A percentile compares a stretch with the other conserved stretches of the same genome.
phyloP scores from a whole-genome alignment of 306 rosid genomes.

The Medicago arabica region DNA sequence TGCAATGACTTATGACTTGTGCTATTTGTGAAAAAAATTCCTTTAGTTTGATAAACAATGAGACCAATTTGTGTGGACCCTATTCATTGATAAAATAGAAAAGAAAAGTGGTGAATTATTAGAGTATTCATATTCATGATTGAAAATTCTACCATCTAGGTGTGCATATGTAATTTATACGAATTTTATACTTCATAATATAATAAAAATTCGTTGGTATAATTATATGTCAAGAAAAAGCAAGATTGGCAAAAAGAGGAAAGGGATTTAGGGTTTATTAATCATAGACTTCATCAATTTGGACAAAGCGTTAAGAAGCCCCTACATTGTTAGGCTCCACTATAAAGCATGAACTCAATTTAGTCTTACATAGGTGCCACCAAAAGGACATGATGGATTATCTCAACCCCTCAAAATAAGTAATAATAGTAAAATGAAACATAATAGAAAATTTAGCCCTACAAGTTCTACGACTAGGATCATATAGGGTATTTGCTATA shows the following conservation, averaged over 20 bases:
- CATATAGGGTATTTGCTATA: neutral
- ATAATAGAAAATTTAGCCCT: constrained; percentile 13
- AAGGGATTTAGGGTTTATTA: constrained; percentile 21
- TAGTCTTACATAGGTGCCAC: constrained; percentile 9
- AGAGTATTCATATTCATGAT: constrained; percentile 34
- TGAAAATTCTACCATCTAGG: constrained; percentile 27
- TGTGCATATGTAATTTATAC: constrained; percentile 6
- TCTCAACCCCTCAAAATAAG: constrained; percentile 14
- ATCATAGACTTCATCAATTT: constrained; percentile 34
- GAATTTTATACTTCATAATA: neutral
- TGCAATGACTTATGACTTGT: constrained; percentile 42
- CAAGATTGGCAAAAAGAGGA: constrained; percentile 2
- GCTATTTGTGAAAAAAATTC: constrained; percentile 39
- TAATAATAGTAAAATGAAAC: constrained; percentile 25
- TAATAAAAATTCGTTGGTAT: neutral
- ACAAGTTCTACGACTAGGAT: constrained; percentile 19
- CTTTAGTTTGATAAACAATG: constrained; percentile 41
- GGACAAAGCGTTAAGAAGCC: constrained; percentile 7
- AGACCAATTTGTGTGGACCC: constrained; percentile 38
- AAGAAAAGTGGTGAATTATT: constrained; percentile 25
- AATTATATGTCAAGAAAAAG: constrained; percentile 11
- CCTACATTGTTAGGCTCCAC: constrained; percentile 35
- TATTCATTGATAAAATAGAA: constrained; percentile 17
- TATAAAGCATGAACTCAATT: constrained; percentile 16
- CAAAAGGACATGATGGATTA: constrained; percentile 25